Base-by-base conservation (phyloP, 2,329 filamentous ascomycete genomes). In the Exophiala sp. region DNA sequence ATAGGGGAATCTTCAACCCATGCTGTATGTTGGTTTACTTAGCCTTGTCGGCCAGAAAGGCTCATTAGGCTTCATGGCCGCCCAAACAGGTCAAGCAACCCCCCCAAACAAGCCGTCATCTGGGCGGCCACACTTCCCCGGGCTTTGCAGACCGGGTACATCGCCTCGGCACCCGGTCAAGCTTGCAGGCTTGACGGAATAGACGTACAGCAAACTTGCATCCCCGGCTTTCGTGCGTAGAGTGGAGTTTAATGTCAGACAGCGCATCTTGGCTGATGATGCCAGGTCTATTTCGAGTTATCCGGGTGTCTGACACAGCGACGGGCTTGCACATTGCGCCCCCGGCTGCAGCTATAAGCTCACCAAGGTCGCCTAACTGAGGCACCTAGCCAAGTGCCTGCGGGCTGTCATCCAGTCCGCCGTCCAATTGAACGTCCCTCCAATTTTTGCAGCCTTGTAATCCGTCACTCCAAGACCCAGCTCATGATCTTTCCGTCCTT, bases 371-470 rank as follows among this genome's bases (percentile, higher is more conserved):
- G n/a, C n/a, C n/a, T n/a, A n/a, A n/a, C n/a, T n/a, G n/a, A n/a
- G n/a, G n/a, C n/a, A n/a, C n/a, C 32, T 35, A 6, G 13, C 32
- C 16, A 18, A 13, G 11, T n/a, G 13, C 32, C 32, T 35, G 5
- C 29, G 29, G 7, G 29, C 29, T 32, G 29, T 32, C 29, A 9
- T 9, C 11, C 29, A 32, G 18, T 19, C 7, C 34, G 8, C 19
- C 16, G 11, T 19, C 34, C 34, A 37, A 37, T 37, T 11, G 34
- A 19, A 18, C 14, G 7, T 9, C 1, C 8, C 16, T 37, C 7
- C 5, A 18, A 13, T 34, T 19, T 19, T 19, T 23, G 34, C 49
- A 52, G 49, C 49, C 49, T 47, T 52, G 38, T 39, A 52, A 38
- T 38, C 49, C 46, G 27, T 52, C 43, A 23, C 37, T 13, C 43